phyloP scores from a whole-genome alignment of 2,329 filamentous ascomycete genomes.

The Arthrocladium fulminans region DNA sequence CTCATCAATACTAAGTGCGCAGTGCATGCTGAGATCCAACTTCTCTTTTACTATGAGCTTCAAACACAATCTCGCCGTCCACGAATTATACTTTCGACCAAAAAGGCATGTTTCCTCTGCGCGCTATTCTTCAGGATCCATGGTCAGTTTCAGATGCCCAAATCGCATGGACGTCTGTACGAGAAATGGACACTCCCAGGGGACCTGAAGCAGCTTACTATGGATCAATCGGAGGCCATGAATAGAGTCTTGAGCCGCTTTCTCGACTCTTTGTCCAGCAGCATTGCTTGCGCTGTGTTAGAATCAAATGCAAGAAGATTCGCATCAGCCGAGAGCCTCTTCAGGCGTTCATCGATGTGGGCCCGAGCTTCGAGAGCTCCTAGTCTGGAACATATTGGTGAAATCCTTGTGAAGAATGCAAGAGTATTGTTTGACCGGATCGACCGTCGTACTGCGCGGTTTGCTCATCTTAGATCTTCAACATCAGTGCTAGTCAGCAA shows the following conservation, averaged over 20 bases:
- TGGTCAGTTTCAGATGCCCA: conserved; percentile 12
- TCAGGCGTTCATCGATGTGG: not conserved
- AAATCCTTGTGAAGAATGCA: not conserved
- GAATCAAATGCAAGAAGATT: not conserved
- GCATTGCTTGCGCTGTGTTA: not conserved
- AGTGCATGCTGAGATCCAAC: conserved; percentile 14
- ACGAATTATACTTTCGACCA: conserved; percentile 13
- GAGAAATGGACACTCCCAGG: conserved; percentile 12
- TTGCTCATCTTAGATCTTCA: not conserved
- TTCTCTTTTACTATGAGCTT: conserved; percentile 14
- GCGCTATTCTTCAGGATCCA: conserved; percentile 12
- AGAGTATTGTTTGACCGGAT: not conserved
- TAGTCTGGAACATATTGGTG: not conserved
- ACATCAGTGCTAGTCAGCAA: not conserved
- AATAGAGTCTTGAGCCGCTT: not conserved
- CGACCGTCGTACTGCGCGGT: not conserved
- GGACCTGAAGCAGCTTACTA: not conserved
- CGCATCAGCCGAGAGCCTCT: not conserved
- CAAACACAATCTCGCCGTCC: not conserved
- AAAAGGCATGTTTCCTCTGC: conserved; percentile 14
- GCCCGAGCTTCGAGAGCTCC: not conserved
- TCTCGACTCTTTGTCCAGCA: not conserved
- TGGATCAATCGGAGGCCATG: not conserved
- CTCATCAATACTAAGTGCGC: conserved; percentile 3
- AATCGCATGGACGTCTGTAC: conserved; percentile 13